Evolutionary conservation across 805 yeast species (phyloP).

Genomic region (Saccharomycopsis amapae): DNA sequence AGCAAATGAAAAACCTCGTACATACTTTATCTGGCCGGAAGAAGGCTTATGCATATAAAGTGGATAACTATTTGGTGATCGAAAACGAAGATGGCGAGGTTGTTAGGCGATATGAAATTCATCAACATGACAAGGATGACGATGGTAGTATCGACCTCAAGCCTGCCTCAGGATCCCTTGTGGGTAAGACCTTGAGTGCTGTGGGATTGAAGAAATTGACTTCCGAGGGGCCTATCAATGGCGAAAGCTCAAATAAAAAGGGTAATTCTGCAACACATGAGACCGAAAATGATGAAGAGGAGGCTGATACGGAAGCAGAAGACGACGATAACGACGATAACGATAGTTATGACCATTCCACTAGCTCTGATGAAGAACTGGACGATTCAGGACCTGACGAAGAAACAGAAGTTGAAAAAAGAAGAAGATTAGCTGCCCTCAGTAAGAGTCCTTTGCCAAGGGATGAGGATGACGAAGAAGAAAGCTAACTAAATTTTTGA

Average conservation of each 20-base stretch:
- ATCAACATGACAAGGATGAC: conserved; percentile 37
- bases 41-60: conserved; percentile 62
- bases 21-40: not conserved
- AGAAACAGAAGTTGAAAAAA: conserved; percentile 21
- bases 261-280: not conserved
- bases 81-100: conserved; percentile 93
- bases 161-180: conserved; percentile 10
- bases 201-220: conserved; percentile 20
- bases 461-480: conserved; percentile 20
- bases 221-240: not conserved
- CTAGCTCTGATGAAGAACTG: conserved; percentile 10
- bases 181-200: conserved; percentile 17
- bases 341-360: not conserved
- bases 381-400: conserved; percentile 12
- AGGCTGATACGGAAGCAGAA: conserved; percentile 2
- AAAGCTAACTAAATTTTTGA: too few relatives aligned
- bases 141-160: not conserved
- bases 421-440: conserved; percentile 21
- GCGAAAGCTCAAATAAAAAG: not conserved
- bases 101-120: conserved; percentile 71
- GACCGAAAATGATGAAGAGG: conserved; percentile 8
- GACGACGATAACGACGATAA: not conserved
- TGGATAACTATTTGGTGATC: conserved; percentile 69
- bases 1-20: not conserved
- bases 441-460: conserved; percentile 11